Evolutionary conservation across 805 yeast genomes (phyloP).

Genomic region (Candida mattraensis): DNA sequence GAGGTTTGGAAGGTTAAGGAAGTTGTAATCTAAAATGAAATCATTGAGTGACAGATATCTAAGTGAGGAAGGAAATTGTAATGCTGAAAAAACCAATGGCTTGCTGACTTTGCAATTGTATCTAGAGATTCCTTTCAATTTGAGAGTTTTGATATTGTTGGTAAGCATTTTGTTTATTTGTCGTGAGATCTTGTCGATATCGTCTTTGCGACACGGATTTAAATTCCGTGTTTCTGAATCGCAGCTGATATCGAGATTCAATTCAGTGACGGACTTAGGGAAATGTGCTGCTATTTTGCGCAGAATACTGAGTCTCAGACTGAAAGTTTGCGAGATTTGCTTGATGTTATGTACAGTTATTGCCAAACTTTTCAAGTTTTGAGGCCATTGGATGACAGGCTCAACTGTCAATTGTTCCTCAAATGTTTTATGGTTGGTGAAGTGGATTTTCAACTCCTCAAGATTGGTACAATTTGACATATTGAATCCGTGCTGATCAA

Average conservation of each 20-base stretch:
- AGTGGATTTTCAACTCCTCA: slow-evolving; percentile 32
- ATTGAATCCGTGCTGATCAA: slow-evolving; percentile 31
- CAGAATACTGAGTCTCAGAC: slow-evolving; percentile 28
- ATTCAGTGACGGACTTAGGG: slow-evolving; percentile 29
- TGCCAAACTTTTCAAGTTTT: slow-evolving; percentile 28
- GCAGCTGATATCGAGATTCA: slow-evolving; percentile 32
- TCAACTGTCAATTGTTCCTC: slow-evolving; percentile 14
- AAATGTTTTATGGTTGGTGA: slow-evolving; percentile 25
- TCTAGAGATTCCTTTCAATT: slow-evolving; percentile 32
- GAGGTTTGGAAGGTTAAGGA: slow-evolving; percentile 25
- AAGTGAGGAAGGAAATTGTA: slow-evolving; percentile 28
- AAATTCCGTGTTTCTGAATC: slow-evolving; percentile 33
- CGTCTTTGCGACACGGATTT: slow-evolving; percentile 30
- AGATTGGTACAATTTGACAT: slow-evolving; percentile 27
- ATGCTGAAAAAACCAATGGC: slow-evolving; percentile 31
- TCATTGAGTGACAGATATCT: slow-evolving; percentile 30
- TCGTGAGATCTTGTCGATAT: slow-evolving; percentile 28
- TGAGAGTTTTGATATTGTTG: slow-evolving; percentile 27
- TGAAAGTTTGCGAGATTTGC: slow-evolving; percentile 28
- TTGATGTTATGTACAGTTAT: slow-evolving; percentile 32
- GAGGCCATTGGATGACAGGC: slow-evolving; percentile 28
- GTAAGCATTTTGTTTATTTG: slow-evolving; percentile 29
- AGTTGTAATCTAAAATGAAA: slow-evolving; percentile 30
- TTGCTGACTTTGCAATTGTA: slow-evolving; percentile 32
- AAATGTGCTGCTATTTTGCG: slow-evolving; percentile 29